These are phyloP conservation scores for Desmodesmus armatus DNA, from an alignment of 139 green algal genomes.

Conservation along the genomic window DNA sequence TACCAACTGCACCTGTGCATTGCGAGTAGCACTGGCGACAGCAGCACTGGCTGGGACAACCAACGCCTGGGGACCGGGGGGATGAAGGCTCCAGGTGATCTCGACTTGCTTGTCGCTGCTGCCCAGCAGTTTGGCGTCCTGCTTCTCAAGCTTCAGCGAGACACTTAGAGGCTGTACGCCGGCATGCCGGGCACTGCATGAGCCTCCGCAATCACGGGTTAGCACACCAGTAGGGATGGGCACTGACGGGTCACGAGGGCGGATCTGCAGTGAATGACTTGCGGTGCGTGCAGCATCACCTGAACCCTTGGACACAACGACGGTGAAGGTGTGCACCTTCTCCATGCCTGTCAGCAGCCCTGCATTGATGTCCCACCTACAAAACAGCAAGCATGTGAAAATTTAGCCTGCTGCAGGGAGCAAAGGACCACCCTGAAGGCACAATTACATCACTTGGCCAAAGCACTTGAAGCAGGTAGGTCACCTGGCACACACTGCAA, in stretches of 20 bases:
- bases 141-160: background rate
- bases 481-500: no score
- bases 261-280: background rate
- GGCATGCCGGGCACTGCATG: background rate
- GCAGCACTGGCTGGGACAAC: no score
- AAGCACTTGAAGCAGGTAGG: no score
- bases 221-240: background rate
- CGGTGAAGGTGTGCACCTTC: background rate
- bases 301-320: background rate
- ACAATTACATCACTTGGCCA: no score
- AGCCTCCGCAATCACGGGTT: background rate
- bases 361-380: conserved; percentile 3
- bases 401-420: no score
- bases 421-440: no score
- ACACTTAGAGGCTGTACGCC: background rate
- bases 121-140: background rate
- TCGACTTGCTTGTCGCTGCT: background rate
- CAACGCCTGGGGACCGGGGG: background rate
- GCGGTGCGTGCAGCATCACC: background rate
- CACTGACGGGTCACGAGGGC: background rate
- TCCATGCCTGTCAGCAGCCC: background rate
- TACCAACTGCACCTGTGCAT: background rate
- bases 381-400: no score
- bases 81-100: background rate
- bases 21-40: no score